Evolutionary conservation across 495 filamentous ascomycete species (phyloP), one percentile per base, ranked within the genome.

Genomic region (Annulohypoxylon nitens): DNA sequence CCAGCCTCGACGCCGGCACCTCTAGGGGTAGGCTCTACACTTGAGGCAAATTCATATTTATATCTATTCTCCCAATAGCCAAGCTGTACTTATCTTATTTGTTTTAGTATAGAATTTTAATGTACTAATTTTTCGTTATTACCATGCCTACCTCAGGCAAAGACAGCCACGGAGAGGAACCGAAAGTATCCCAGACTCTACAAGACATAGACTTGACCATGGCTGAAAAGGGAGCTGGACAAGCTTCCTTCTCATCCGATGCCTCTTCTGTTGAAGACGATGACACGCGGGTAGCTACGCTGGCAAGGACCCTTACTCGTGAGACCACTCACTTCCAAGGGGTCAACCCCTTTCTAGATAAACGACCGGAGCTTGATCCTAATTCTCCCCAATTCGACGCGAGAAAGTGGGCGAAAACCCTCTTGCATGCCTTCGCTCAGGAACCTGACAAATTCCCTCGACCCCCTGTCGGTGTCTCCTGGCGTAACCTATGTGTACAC

Each of bases 361-460:
- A 47, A 14, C 11, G 47, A 3, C 66, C 66, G 8, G 47, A 26
- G 12, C 66, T 69, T 23, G 66, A 69, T 43, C 66, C 66, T 34
- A 69, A 69, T 34, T 69, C 66, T 25, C 37, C 66, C 20, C 14
- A 69, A 11, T 69, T 69, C 48, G 25, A 69, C 14, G 48, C 66
- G 25, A 69, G 58, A 54, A 54, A 62, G 16, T 69, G 66, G 64
- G 55, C 20, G 1, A 60, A 30, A 8, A 67, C 43, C 37, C 58
- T 69, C 23, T 23, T 69, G 16, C 66, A 69, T 37, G 66, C 66
- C 48, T 69, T 69, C 37, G 57, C 66, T 47, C 57, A 62, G 25
- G 66, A 69, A 37, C 66, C 66, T 23, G 45, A 69, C 1, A 69
- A 62, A 12, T 69, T 55, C n/a, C 66, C 58, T 55, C 66, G 66